These are phyloP conservation scores for Eucalyptus cloeziana DNA, from an alignment of 345 rosid genomes.

Conservation along the genomic window DNA sequence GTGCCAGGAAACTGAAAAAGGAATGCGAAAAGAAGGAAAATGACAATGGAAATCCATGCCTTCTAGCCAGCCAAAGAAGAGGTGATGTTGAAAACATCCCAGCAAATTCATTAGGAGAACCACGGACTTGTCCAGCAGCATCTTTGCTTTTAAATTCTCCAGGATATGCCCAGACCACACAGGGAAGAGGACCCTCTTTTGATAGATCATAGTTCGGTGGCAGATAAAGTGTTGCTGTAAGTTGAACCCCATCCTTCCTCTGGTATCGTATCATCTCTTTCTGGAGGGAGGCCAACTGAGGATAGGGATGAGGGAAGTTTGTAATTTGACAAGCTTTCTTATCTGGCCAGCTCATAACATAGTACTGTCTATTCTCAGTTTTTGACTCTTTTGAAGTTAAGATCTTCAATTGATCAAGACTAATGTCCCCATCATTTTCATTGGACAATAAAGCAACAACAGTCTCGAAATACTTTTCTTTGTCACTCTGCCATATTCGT, in stretches of 20 bases:
- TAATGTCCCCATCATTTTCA: slow-evolving; percentile 59
- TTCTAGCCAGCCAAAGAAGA: slow-evolving; percentile 96
- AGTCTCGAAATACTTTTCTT: slow-evolving; percentile 72
- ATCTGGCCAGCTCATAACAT: slow-evolving; percentile 75
- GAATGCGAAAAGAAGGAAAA: neutral
- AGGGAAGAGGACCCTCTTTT: slow-evolving; percentile 91
- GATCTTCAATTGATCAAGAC: slow-evolving; percentile 59
- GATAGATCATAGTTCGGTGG: slow-evolving; percentile 88
- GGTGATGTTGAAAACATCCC: slow-evolving; percentile 89
- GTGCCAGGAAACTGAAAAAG: neutral
- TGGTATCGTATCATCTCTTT: slow-evolving; percentile 96
- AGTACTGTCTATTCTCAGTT: slow-evolving; percentile 87
- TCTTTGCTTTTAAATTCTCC: slow-evolving; percentile 99
- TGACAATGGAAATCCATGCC: slow-evolving; percentile 25
- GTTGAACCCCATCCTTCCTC: slow-evolving; percentile 93
- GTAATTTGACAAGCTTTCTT: slow-evolving; percentile 73
- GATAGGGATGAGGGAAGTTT: slow-evolving; percentile 90
- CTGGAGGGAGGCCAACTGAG: slow-evolving; percentile 86
- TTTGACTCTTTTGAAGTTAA: slow-evolving; percentile 90
- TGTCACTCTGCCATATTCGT: slow-evolving; percentile 96
- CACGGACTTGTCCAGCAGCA: slow-evolving; percentile 98
- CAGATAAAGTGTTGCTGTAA: slow-evolving; percentile 84
- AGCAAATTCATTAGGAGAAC: slow-evolving; percentile 98
- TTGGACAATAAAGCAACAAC: slow-evolving; percentile 93
- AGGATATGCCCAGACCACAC: slow-evolving; percentile 93